phyloP scores from a whole-genome alignment of 208 protist species.

The Acanthamoeba castellanii region DNA sequence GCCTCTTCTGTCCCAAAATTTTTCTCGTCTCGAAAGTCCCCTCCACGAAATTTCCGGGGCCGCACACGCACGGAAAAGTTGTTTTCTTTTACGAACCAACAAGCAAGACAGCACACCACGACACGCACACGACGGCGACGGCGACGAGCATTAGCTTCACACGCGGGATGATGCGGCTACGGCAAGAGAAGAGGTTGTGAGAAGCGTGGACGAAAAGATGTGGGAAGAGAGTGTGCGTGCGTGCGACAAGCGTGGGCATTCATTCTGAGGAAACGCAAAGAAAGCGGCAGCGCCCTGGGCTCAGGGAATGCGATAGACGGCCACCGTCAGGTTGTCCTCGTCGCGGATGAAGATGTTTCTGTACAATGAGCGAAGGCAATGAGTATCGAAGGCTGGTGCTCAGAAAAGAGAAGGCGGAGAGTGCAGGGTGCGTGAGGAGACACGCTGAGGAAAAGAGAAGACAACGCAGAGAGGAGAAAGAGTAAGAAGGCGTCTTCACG shows the following conservation, averaged over 20 bases:
- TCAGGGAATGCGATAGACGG: constrained; percentile 65
- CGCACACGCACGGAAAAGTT: background rate
- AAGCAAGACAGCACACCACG: background rate
- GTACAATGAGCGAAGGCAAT: background rate
- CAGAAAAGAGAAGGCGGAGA: too few species aligned
- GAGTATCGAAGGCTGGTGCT: too few species aligned
- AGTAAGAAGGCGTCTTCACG: background rate
- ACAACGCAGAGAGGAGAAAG: background rate
- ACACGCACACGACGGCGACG: too few species aligned
- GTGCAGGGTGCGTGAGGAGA: background rate
- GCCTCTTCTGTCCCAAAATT: constrained; percentile 25
- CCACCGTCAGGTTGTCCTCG: constrained; percentile 69
- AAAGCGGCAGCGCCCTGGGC: background rate
- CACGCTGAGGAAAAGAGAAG: background rate
- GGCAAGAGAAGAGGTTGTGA: too few species aligned
- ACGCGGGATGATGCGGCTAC: too few species aligned
- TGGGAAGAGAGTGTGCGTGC: background rate
- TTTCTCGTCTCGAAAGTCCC: background rate
- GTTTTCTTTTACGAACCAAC: background rate
- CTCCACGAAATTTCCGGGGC: background rate
- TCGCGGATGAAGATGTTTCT: constrained; percentile 71
- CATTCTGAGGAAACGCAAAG: too few species aligned
- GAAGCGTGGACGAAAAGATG: too few species aligned
- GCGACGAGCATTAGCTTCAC: too few species aligned
- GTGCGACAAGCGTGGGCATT: too few species aligned